phyloP scores from a whole-genome alignment of 306 rosid species.

The Cajanus cajan region DNA sequence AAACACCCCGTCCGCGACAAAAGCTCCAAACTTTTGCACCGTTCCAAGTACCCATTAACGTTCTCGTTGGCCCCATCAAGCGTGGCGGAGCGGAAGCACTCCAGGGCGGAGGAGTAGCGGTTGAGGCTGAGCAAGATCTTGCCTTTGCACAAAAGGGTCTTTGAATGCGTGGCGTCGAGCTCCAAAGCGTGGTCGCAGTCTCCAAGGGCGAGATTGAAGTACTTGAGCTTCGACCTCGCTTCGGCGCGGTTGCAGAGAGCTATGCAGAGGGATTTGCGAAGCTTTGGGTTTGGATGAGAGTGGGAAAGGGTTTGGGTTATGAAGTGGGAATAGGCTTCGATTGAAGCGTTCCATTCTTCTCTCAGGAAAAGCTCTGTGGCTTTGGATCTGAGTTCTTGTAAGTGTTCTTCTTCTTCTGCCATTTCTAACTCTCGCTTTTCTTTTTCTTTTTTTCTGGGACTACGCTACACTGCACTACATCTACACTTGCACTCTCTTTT shows the following conservation, averaged over 20 bases:
- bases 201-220: slow-evolving; percentile 47
- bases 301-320: slow-evolving; percentile 43
- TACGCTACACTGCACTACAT: too few species aligned
- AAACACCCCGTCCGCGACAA: slow-evolving; percentile 64
- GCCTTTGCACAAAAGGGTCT: slow-evolving; percentile 82
- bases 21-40: slow-evolving; percentile 67
- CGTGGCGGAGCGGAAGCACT: slow-evolving; percentile 57
- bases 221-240: slow-evolving; percentile 59
- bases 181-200: slow-evolving; percentile 74
- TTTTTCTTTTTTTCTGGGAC: not conserved
- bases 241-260: slow-evolving; percentile 81
- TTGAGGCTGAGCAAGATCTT: slow-evolving; percentile 67
- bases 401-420: slow-evolving; percentile 49
- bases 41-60: slow-evolving; percentile 62
- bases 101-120: slow-evolving; percentile 59
- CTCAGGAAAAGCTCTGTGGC: slow-evolving; percentile 79
- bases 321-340: slow-evolving; percentile 57
- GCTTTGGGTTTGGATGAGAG: slow-evolving; percentile 34
- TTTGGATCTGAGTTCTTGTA: slow-evolving; percentile 76
- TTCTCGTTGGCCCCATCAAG: slow-evolving; percentile 48
- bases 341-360: slow-evolving; percentile 79
- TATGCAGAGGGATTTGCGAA: slow-evolving; percentile 62
- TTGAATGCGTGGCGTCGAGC: slow-evolving; percentile 65
- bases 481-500: not conserved
- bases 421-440: slow-evolving; percentile 27